These are phyloP conservation scores for Blastobotrys malaysiensis DNA, from an alignment of 1,139 yeast species.

Conservation along the genomic window DNA sequence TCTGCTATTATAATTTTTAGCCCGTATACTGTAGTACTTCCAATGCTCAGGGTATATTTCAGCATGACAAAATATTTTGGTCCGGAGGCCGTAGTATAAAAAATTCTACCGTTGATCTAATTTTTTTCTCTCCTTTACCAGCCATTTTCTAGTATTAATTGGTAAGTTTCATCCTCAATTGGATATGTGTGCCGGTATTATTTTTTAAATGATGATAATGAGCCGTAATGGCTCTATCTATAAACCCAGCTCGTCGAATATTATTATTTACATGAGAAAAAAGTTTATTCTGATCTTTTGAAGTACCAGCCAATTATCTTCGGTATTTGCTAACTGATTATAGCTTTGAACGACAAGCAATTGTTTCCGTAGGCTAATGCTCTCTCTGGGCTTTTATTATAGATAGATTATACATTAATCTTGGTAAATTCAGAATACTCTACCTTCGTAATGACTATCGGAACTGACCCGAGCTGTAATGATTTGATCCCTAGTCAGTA, in stretches of 20 bases:
- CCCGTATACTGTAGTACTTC: too few species aligned
- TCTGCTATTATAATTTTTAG: not conserved
- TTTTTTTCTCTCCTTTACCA: slow-evolving; percentile 1
- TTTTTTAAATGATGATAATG: slow-evolving; percentile 27
- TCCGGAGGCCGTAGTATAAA: not conserved
- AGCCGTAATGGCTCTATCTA: slow-evolving; percentile 25
- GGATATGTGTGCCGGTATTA: not conserved
- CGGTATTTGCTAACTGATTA: not conserved
- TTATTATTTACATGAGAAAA: slow-evolving; percentile 26
- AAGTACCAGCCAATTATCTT: not conserved
- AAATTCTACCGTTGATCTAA: not conserved
- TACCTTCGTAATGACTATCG: too few species aligned
- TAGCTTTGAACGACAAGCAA: not conserved
- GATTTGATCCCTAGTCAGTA: too few species aligned
- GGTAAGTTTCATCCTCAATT: slow-evolving; percentile 10
- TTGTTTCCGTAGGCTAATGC: not conserved
- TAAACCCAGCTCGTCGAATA: slow-evolving; percentile 34
- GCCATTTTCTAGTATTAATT: slow-evolving; percentile 3
- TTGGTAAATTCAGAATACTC: too few species aligned
- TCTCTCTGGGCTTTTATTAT: too few species aligned
- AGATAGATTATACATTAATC: too few species aligned
- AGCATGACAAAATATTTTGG: not conserved
- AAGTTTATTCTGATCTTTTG: slow-evolving; percentile 13
- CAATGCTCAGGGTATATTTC: slow-evolving; percentile 2
- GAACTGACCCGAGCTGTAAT: too few species aligned